Base-by-base conservation (phyloP, 2,329 filamentous ascomycete species). In the Kalmusia sp. region DNA sequence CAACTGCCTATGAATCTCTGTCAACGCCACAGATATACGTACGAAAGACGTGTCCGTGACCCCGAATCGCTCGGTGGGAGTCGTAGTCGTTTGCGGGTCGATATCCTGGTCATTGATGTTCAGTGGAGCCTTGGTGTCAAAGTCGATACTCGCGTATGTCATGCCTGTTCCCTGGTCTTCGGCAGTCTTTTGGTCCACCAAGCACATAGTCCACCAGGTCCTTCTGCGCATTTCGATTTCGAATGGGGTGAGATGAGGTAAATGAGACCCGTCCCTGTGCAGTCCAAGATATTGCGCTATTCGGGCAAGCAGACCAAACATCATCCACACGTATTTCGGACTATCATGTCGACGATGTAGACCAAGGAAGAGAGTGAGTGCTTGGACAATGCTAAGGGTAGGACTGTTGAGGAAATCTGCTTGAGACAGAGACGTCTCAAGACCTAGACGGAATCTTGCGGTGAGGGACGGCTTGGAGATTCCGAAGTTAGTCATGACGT, bases 271-370 rank as follows among this genome's bases (percentile, higher is more conserved):
- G 12, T 82, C 82, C n/a, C 82, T 77, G 50, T 86, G 83, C 28
- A 86, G 72, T 0, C 83, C 82, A 21, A 86, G 73, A 8, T 80
- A 78, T 27, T 83, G 80, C 12, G 77, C 81, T 64, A 85, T 82
- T 5, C 82, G 76, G 15, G 86, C 81, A n/a, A 63, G 39, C 7
- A 67, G 40, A 11, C 60, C 60, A 11, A 54, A 54, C 47, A 63
- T 56, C 58, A 59, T 59, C 58, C 58, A 63, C 31, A 63, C 51
- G 39, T 38, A 57, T 31, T 49, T 54, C 21, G 55, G 58, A 37
- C 51, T 57, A 33, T 59, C 56, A 19, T 58, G 54, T n/a, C 59
- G 54, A 21, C 59, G 54, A 44, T 41, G 57, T 21, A 62, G 57
- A 37, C 28, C 38, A 34, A 62, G 44, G 27, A 62, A 62, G 15